phyloP scores from a whole-genome alignment of 495 filamentous ascomycete genomes.

The Aspergillus affinis region DNA sequence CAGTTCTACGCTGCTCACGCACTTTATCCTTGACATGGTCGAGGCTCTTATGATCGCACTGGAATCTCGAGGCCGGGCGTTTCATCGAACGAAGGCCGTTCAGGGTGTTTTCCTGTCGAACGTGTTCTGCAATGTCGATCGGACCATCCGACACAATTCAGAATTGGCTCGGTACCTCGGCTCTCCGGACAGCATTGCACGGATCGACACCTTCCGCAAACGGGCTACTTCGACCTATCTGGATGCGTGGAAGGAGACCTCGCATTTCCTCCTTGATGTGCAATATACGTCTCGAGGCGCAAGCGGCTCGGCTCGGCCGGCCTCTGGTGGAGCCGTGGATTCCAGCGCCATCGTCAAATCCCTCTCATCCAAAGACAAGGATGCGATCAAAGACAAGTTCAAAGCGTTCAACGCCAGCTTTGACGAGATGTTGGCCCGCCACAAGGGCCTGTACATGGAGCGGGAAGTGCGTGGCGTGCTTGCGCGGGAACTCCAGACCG shows the following conservation, averaged over 20 bases:
- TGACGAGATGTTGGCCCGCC: conserved; percentile 78
- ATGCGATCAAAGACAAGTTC: conserved; percentile 95
- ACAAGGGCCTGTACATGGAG: conserved; percentile 82
- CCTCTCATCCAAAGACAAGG: conserved; percentile 84
- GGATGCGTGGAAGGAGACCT: conserved; percentile 86
- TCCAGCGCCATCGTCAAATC: conserved; percentile 79
- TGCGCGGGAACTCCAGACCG: conserved; percentile 76
- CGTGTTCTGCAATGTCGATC: conserved; percentile 79
- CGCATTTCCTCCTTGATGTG: conserved; percentile 81
- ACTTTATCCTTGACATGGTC: conserved; percentile 83
- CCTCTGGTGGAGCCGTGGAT: conserved; percentile 66
- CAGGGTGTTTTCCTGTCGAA: conserved; percentile 92
- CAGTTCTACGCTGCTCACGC: conserved; percentile 80
- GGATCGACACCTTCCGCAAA: conserved; percentile 83
- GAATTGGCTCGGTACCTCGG: conserved; percentile 74
- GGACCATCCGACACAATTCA: conserved; percentile 72
- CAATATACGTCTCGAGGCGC: conserved; percentile 76
- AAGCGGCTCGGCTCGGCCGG: conserved; percentile 52
- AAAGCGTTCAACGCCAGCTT: conserved; percentile 86
- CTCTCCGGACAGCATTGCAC: conserved; percentile 55
- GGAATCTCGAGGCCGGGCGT: conserved; percentile 69
- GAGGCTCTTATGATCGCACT: conserved; percentile 74
- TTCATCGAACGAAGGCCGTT: conserved; percentile 75
- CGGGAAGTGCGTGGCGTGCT: conserved; percentile 78
- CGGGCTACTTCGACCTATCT: conserved; percentile 78